Evolutionary conservation across 306 rosid species (phyloP).

Genomic region (Quercus agrifolia): DNA sequence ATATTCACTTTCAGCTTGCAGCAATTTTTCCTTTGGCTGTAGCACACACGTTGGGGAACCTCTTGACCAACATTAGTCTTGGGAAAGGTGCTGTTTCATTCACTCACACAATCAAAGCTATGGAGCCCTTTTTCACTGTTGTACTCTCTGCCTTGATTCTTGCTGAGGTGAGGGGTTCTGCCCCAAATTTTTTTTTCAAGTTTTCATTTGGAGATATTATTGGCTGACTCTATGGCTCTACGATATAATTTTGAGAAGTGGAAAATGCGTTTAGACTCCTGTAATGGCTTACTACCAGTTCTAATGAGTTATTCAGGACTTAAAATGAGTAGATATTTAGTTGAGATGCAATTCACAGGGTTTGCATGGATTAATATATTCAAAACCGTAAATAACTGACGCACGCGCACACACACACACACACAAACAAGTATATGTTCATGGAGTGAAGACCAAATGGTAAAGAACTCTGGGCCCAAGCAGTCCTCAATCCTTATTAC

Average conservation of each 20-base stretch:
- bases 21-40: constrained; percentile 58
- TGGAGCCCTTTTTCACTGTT: constrained; percentile 83
- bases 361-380: too few species aligned
- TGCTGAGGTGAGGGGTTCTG: constrained; percentile 47
- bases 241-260: neutral
- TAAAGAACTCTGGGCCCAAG: too few species aligned
- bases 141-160: constrained; percentile 55
- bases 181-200: neutral
- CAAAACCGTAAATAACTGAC: too few species aligned
- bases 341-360: too few species aligned
- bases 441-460: too few species aligned
- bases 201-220: neutral
- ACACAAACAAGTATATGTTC: too few species aligned
- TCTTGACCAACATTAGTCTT: constrained; percentile 68
- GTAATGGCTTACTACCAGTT: too few species aligned
- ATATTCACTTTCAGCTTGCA: constrained; percentile 36
- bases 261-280: too few species aligned
- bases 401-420: too few species aligned
- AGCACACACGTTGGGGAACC: constrained; percentile 70
- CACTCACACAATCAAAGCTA: constrained; percentile 79
- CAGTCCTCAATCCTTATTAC: too few species aligned
- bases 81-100: constrained; percentile 76
- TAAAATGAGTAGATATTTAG: too few species aligned
- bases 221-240: neutral
- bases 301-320: too few species aligned